phyloP scores from a whole-genome alignment of 73 alveolate genomes.

The Paramecium biaurelia region DNA sequence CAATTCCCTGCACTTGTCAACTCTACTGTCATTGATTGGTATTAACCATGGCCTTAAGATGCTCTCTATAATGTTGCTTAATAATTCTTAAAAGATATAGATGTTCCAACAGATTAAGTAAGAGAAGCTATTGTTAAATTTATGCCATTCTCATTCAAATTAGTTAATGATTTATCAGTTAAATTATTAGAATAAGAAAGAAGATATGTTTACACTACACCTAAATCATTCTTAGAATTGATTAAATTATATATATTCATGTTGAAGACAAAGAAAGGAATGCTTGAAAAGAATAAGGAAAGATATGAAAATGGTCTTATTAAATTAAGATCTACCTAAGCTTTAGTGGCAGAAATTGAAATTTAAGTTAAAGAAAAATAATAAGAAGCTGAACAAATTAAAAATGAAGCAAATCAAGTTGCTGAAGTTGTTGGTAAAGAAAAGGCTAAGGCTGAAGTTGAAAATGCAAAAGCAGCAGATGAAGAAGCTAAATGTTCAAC shows the following conservation, averaged over 20 bases:
- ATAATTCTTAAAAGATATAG: slow-evolving; percentile 84
- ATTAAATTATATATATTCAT: slow-evolving; percentile 96
- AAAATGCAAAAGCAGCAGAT: slow-evolving; percentile 87
- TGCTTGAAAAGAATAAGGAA: slow-evolving; percentile 74
- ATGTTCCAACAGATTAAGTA: slow-evolving; percentile 86
- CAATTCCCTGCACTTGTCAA: slow-evolving; percentile 99
- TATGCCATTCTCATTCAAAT: slow-evolving; percentile 99
- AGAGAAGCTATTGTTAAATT: slow-evolving; percentile 94
- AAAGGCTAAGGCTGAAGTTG: slow-evolving; percentile 92
- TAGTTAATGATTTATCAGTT: slow-evolving; percentile 92
- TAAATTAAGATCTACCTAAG: slow-evolving; percentile 94
- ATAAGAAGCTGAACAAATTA: slow-evolving; percentile 98
- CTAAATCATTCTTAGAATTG: slow-evolving; percentile 99
- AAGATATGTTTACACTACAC: slow-evolving; percentile 99
- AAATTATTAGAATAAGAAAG: slow-evolving; percentile 90
- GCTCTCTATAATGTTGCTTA: slow-evolving; percentile 97
- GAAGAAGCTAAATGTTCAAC: slow-evolving; percentile 95
- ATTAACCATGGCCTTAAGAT: slow-evolving; percentile 99
- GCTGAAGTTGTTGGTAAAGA: slow-evolving; percentile 97
- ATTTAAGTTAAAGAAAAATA: slow-evolving; percentile 95
- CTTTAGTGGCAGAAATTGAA: slow-evolving; percentile 94
- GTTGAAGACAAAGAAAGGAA: slow-evolving; percentile 87
- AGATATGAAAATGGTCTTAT: slow-evolving; percentile 96
- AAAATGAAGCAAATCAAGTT: slow-evolving; percentile 97
- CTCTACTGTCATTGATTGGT: slow-evolving; percentile 98